phyloP scores from a whole-genome alignment of 1,139 yeast species.

The Candida anutae region DNA sequence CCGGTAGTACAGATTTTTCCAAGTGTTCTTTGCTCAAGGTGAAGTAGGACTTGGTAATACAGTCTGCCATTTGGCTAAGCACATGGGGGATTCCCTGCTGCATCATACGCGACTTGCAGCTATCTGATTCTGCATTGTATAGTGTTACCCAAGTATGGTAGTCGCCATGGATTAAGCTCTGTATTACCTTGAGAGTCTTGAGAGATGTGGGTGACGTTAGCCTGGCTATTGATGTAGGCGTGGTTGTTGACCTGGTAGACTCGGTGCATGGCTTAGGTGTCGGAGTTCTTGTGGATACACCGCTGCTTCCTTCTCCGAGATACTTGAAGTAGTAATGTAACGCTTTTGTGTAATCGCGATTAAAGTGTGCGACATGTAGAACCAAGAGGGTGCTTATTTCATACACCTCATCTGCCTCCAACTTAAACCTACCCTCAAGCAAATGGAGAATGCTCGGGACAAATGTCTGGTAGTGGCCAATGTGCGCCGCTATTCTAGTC shows the following conservation, averaged over 20 bases:
- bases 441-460: slow-evolving; percentile 44
- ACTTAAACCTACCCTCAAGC: slow-evolving; percentile 13
- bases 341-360: slow-evolving; percentile 27
- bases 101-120: slow-evolving; percentile 30
- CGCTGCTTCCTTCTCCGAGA: slow-evolving; percentile 8
- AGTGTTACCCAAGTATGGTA: slow-evolving; percentile 34
- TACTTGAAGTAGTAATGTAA: slow-evolving; percentile 23
- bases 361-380: slow-evolving; percentile 43
- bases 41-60: slow-evolving; percentile 32
- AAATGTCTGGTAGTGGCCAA: slow-evolving; percentile 51
- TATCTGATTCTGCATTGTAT: slow-evolving; percentile 25
- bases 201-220: neutral
- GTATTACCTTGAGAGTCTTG: slow-evolving; percentile 15
- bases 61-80: slow-evolving; percentile 19
- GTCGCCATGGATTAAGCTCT: slow-evolving; percentile 31
- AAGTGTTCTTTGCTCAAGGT: slow-evolving; percentile 16
- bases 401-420: slow-evolving; percentile 22
- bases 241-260: too few relatives aligned
- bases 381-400: slow-evolving; percentile 36
- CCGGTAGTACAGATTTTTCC: slow-evolving; percentile 19
- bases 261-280: too few relatives aligned
- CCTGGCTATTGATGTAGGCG: too few relatives aligned
- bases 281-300: slow-evolving; percentile 7
- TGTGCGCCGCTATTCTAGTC: slow-evolving; percentile 35
- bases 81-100: slow-evolving; percentile 28